These are phyloP conservation scores for Blastocystis sp. DNA, from an alignment of 352 stramenopile genomes.

Conservation along the genomic window DNA sequence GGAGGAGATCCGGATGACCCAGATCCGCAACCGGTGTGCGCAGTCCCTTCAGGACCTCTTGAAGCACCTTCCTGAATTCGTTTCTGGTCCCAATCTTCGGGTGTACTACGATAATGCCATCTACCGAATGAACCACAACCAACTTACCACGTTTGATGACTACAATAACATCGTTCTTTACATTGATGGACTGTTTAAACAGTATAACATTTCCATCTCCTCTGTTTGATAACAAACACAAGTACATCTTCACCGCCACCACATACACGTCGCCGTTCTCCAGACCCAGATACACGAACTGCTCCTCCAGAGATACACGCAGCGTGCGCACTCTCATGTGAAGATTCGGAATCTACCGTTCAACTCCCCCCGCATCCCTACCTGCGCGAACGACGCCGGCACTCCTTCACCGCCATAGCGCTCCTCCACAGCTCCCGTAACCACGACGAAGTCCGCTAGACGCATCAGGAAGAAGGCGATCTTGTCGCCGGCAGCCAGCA, in stretches of 20 bases:
- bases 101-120: neutral
- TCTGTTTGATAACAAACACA: slow-evolving; percentile 18
- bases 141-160: neutral
- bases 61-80: neutral
- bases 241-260: slow-evolving; percentile 25
- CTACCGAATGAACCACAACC: neutral
- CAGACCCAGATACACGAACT: slow-evolving; percentile 45
- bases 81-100: neutral
- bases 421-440: slow-evolving; percentile 1
- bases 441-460: slow-evolving; percentile 1
- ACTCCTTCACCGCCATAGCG: slow-evolving; percentile 26
- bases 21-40: neutral
- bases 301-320: neutral
- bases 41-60: neutral
- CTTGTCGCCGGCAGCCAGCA: slow-evolving; percentile 49
- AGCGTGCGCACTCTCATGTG: slow-evolving; percentile 11
- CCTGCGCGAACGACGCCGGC: slow-evolving; percentile 28
- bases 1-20: neutral
- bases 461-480: slow-evolving; percentile 49
- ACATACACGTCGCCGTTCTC: slow-evolving; percentile 56
- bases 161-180: neutral
- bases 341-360: slow-evolving; percentile 21
- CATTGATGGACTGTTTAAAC: neutral
- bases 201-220: neutral
- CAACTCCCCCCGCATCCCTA: neutral